phyloP scores from a whole-genome alignment of 257 asterid species.

The Handroanthus guayacan region DNA sequence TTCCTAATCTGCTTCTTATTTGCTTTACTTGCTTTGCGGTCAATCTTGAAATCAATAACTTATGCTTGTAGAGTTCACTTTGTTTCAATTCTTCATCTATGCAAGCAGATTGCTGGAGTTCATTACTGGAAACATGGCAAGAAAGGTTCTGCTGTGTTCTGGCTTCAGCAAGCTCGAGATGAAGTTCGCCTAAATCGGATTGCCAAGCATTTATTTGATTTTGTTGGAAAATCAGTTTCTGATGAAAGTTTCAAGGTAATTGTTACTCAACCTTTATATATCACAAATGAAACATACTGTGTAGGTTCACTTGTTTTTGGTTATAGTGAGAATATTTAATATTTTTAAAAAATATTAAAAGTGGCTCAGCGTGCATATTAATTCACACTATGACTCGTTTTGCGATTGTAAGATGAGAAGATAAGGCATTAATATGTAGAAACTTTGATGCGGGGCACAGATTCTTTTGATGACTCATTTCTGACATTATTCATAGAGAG shows the following conservation, averaged over 20 bases:
- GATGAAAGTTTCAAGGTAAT: slow-evolving; percentile 89
- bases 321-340: slow-evolving; percentile 16
- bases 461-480: background rate
- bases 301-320: slow-evolving; percentile 4
- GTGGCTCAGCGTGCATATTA: background rate
- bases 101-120: slow-evolving; percentile 80
- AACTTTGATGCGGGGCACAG: background rate
- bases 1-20: slow-evolving; percentile 22
- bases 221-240: slow-evolving; percentile 87
- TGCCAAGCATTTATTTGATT: slow-evolving; percentile 83
- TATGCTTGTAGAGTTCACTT: slow-evolving; percentile 30
- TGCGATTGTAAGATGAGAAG: background rate
- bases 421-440: background rate
- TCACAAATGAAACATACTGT: background rate
- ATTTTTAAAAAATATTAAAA: background rate
- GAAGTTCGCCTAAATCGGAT: slow-evolving; percentile 83
- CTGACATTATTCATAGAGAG: background rate
- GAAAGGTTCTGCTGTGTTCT: slow-evolving; percentile 89
- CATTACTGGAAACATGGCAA: slow-evolving; percentile 95
- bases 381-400: slow-evolving; percentile 7
- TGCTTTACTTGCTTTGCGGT: slow-evolving; percentile 5
- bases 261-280: background rate
- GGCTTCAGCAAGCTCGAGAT: slow-evolving; percentile 98
- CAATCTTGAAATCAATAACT: slow-evolving; percentile 19
- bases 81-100: slow-evolving; percentile 27